Base-by-base conservation (phyloP, 495 filamentous ascomycete genomes). In the Astrothelium macrocarpum region DNA sequence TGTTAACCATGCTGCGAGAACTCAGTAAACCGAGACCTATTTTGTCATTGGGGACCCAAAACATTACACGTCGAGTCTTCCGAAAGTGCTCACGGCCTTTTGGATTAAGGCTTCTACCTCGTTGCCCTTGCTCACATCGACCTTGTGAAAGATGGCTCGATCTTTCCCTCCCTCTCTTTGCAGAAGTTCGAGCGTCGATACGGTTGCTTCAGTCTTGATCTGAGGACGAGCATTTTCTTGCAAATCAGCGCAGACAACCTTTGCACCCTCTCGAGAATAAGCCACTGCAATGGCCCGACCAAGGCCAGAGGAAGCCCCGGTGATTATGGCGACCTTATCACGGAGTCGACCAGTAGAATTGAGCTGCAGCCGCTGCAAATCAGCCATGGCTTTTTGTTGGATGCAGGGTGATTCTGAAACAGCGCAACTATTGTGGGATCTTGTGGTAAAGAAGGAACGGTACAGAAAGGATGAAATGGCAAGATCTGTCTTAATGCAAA, bases 171-270 rank as follows among this genome's bases (percentile, higher is more conserved):
- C 77, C 7, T 75, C 64, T n/a, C 72, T 49, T 4, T 39, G 60
- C 26, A 82, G 78, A 4, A 77, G 23, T 18, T 76, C 72, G 36
- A 82, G 74, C 1, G 79, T 83, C 1, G 69, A 71, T 28, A 72
- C 71, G 0, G 67, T 64, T 25, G 64, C 59, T 39, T 66, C 67
- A 2, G 65, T 61, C n/a, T 49, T 49, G 45, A 49, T 20, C 45
- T 16, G n/a, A 20, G 45, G 5, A 20, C 45, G 45, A 62, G 60
- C 66, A n/a, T 29, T 64, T n/a, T 75, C 67, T 32, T 66, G 69
- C 28, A 84, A 61, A 71, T 82, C 77, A 0, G 76, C 78, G 58
- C 79, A 84, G 45, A 82, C 74, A 11, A 84, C 69, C 28, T 65
- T 62, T 28, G 68, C 68, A 23, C 68, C 68, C 3, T 53, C 59